Conservation (phyloP, 768 basidiomycete species). For the Lanmaoa rubissima region DNA sequence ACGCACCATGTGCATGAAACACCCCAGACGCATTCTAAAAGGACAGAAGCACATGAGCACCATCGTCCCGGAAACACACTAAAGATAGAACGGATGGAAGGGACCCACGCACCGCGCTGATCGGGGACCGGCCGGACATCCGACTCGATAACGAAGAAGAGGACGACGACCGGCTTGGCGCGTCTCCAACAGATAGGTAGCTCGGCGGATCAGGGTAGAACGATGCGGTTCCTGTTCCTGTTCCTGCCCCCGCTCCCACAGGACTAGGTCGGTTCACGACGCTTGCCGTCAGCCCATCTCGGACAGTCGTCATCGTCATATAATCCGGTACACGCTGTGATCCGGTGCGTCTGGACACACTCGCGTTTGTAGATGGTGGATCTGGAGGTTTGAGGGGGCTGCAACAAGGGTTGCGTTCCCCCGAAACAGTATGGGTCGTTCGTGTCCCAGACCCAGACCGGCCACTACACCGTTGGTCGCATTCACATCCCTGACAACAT, state of each 20-base stretch:
- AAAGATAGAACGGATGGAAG: not conserved
- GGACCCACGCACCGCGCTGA: constrained; percentile 23
- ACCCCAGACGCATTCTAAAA: constrained; percentile 25
- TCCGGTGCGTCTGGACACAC: constrained; percentile 10
- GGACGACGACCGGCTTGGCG: constrained; percentile 32
- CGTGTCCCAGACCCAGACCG: constrained; percentile 13
- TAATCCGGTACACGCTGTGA: constrained; percentile 32
- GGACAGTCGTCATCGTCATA: constrained; percentile 32
- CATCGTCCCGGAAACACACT: not conserved
- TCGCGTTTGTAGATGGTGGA: constrained; percentile 6
- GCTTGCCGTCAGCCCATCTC: constrained; percentile 29
- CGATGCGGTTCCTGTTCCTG: constrained; percentile 1
- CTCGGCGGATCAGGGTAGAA: constrained; percentile 25
- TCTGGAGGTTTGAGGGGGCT: constrained; percentile 10
- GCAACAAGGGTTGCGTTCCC: constrained; percentile 33
- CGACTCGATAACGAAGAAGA: constrained; percentile 34
- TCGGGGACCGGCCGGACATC: constrained; percentile 31
- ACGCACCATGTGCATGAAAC: constrained; percentile 19
- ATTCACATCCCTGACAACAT: constrained; percentile 31
- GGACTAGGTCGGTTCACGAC: constrained; percentile 16
- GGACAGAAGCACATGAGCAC: constrained; percentile 1
- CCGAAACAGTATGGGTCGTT: constrained; percentile 32
- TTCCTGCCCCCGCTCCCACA: constrained; percentile 11
- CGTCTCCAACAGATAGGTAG: constrained; percentile 24
- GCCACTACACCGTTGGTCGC: constrained; percentile 25